These are phyloP conservation scores for Streptanthus diversifolius DNA, from an alignment of 345 rosid species.

Conservation along the genomic window DNA sequence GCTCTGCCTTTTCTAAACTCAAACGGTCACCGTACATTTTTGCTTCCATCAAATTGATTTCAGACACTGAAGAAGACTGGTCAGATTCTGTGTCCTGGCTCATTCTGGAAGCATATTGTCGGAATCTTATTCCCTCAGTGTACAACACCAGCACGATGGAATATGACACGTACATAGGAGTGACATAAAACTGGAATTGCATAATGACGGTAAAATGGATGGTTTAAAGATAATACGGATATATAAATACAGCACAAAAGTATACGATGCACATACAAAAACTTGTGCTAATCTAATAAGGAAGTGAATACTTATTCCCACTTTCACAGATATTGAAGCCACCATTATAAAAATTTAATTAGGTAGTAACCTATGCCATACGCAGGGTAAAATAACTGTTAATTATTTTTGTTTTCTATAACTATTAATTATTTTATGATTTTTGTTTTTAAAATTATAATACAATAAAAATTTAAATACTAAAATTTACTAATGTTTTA, in stretches of 20 bases:
- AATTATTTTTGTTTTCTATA: no score
- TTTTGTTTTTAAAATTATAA: no score
- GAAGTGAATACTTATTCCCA: neutral
- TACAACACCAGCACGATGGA: constrained; percentile 21
- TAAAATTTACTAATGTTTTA: no score
- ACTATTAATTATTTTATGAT: no score
- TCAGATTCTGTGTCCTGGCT: constrained; percentile 29
- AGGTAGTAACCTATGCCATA: no score
- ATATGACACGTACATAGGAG: constrained; percentile 6
- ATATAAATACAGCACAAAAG: neutral
- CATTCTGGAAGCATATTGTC: constrained; percentile 16
- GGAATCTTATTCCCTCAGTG: constrained; percentile 33
- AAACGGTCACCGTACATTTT: constrained; percentile 18
- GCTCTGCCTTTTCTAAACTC: constrained; percentile 17
- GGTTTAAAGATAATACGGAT: neutral
- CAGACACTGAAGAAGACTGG: constrained; percentile 12
- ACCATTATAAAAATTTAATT: neutral
- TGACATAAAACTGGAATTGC: neutral
- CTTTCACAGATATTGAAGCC: neutral
- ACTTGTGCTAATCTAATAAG: no score
- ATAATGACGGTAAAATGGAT: neutral
- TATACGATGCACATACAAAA: no score
- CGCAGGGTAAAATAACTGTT: no score
- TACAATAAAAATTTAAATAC: no score
- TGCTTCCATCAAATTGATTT: constrained; percentile 16